These are phyloP conservation scores for Agrostemma githago DNA, from an alignment of 148 eudicot species.

Conservation along the genomic window DNA sequence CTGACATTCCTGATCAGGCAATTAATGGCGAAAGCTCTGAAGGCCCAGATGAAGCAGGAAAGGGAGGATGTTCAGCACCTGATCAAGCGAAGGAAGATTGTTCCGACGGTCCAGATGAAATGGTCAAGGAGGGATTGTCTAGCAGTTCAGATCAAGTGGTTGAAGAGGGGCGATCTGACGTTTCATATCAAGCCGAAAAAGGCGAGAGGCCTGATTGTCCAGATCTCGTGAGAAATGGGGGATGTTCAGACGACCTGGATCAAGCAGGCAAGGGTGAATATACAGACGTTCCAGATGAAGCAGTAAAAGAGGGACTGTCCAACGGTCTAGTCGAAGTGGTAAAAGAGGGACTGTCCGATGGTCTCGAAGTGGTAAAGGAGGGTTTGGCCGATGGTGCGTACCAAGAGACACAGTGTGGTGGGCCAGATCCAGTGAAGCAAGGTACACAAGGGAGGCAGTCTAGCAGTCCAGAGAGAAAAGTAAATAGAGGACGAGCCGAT, in stretches of 20 bases:
- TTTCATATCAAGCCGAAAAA: neutral
- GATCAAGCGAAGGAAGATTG: neutral
- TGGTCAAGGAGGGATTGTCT: neutral
- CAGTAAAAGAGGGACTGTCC: slow-evolving; percentile 1
- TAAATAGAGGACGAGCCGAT: slow-evolving; percentile 10
- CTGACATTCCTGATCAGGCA: neutral
- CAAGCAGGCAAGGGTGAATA: neutral
- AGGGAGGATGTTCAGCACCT: neutral
- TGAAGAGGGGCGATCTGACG: neutral
- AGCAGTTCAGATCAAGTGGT: slow-evolving; percentile 8
- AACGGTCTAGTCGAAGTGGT: slow-evolving; percentile 5
- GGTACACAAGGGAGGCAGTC: neutral
- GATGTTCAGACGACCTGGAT: neutral
- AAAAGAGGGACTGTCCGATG: neutral
- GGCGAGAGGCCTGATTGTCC: neutral
- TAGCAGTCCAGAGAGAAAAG: neutral
- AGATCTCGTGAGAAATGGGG: neutral
- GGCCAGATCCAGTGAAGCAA: slow-evolving; percentile 9
- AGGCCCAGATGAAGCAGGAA: neutral
- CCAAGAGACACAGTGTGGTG: neutral
- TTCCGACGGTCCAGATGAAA: slow-evolving; percentile 10
- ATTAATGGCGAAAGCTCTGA: neutral
- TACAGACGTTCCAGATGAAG: neutral
- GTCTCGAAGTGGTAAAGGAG: neutral
- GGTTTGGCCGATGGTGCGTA: neutral